phyloP scores from a whole-genome alignment of 75 land plant genomes.

The Pinus taeda region DNA sequence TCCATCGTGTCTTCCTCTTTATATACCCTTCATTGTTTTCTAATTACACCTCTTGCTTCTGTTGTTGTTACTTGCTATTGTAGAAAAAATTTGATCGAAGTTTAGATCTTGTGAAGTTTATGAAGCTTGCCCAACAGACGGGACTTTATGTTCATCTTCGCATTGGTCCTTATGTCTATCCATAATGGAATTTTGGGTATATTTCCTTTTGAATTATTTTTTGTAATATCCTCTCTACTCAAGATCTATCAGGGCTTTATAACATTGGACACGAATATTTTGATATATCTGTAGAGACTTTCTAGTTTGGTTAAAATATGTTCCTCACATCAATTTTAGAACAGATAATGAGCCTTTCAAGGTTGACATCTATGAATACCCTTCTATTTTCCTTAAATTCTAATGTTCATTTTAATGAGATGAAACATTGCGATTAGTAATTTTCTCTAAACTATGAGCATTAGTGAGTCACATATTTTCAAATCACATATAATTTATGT shows the following conservation, averaged over 20 bases:
- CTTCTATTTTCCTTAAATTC: background rate
- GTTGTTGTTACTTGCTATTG: background rate
- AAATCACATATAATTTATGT: background rate
- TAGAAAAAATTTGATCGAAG: slow-evolving; percentile 83
- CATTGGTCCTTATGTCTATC: slow-evolving; percentile 93
- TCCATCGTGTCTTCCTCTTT: too few species aligned
- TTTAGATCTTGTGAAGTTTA: slow-evolving; percentile 71
- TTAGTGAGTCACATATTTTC: too few species aligned
- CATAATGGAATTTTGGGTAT: slow-evolving; percentile 96
- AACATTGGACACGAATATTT: background rate
- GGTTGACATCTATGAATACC: slow-evolving; percentile 10
- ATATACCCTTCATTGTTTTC: background rate
- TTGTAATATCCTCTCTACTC: background rate
- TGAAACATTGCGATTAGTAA: background rate
- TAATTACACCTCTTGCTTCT: background rate
- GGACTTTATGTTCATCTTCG: slow-evolving; percentile 80
- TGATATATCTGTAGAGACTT: slow-evolving; percentile 21
- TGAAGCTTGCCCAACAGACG: slow-evolving; percentile 72
- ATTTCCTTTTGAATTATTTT: background rate
- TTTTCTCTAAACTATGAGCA: too few species aligned
- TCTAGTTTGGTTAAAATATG: slow-evolving; percentile 39
- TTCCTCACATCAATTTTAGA: slow-evolving; percentile 40
- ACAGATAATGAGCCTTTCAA: slow-evolving; percentile 49
- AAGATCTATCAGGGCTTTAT: background rate
- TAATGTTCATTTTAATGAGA: background rate